A percentile compares a stretch with the other conserved stretches of the same genome.
These are phyloP conservation scores for Thymus mandschuricus DNA, from an alignment of 257 asterid species.

Conservation along the genomic window DNA sequence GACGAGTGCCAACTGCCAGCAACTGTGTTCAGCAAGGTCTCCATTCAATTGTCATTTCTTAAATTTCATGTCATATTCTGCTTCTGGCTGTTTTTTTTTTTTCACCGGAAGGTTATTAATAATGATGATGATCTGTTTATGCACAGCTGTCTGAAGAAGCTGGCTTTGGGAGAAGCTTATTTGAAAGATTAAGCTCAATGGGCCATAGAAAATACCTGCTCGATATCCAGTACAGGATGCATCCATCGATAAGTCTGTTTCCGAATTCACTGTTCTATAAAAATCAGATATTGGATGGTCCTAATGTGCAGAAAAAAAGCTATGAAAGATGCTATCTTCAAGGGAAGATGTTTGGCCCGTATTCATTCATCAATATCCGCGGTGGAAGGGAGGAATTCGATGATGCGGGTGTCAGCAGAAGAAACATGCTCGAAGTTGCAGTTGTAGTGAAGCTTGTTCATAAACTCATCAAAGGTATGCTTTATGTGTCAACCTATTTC, in stretches of 20 bases:
- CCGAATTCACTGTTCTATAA: slow-evolving; percentile 54
- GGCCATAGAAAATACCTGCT: slow-evolving; percentile 56
- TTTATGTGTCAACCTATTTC: not conserved
- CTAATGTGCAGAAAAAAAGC: slow-evolving; percentile 35
- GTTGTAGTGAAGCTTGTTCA: slow-evolving; percentile 50
- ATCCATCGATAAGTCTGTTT: slow-evolving; percentile 54
- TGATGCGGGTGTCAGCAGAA: slow-evolving; percentile 43
- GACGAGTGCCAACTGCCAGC: slow-evolving; percentile 63
- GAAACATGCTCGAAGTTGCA: slow-evolving; percentile 73
- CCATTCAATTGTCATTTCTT: not conserved
- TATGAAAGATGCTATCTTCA: slow-evolving; percentile 38
- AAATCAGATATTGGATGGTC: slow-evolving; percentile 47
- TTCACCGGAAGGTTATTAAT: not conserved
- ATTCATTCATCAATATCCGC: slow-evolving; percentile 56
- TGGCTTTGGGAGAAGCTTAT: slow-evolving; percentile 66
- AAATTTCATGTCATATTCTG: not conserved
- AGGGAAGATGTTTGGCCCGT: slow-evolving; percentile 63
- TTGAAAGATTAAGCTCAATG: slow-evolving; percentile 56
- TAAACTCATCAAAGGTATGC: slow-evolving; percentile 53
- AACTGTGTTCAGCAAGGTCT: slow-evolving; percentile 52
- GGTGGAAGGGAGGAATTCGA: slow-evolving; percentile 58
- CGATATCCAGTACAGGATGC: slow-evolving; percentile 63
- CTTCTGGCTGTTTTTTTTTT: not conserved
- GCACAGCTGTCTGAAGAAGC: slow-evolving; percentile 51
- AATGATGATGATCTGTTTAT: not conserved